A percentile compares a stretch with the other conserved stretches of the same genome.
phyloP scores from a whole-genome alignment of 2,329 filamentous ascomycete species.

The Fusarium oligoseptatum region DNA sequence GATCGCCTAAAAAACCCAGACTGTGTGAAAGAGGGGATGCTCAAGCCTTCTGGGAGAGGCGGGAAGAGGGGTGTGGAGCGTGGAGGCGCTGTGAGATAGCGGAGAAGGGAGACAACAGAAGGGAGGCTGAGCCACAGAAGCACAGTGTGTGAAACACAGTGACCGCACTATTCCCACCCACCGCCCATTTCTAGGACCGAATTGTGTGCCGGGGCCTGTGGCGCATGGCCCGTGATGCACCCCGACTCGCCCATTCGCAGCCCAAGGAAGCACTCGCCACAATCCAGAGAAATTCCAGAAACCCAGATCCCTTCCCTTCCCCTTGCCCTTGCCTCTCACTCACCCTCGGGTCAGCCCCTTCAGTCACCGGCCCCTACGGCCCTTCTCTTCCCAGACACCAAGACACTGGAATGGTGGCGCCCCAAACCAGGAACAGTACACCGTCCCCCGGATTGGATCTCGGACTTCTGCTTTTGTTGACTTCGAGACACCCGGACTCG shows the following conservation, averaged over 20 bases:
- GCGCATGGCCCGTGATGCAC: slow-evolving; percentile 35
- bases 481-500: slow-evolving; percentile 31
- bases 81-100: slow-evolving; percentile 42
- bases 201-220: slow-evolving; percentile 25
- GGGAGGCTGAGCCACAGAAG: slow-evolving; percentile 29
- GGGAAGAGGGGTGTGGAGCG: slow-evolving; percentile 28
- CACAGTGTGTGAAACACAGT: slow-evolving; percentile 23
- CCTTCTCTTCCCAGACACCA: slow-evolving; percentile 19
- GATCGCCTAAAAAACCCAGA: slow-evolving; percentile 42
- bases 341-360: slow-evolving; percentile 10
- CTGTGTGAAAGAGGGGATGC: slow-evolving; percentile 39
- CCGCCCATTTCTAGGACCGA: slow-evolving; percentile 7
- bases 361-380: slow-evolving; percentile 20
- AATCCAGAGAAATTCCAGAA: slow-evolving; percentile 41
- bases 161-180: not conserved
- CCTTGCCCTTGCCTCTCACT: slow-evolving; percentile 9
- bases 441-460: slow-evolving; percentile 9
- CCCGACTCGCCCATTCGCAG: slow-evolving; percentile 31
- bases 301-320: slow-evolving; percentile 25
- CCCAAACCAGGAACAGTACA: slow-evolving; percentile 30
- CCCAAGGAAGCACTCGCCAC: slow-evolving; percentile 39
- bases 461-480: slow-evolving; percentile 34
- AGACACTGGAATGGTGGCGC: slow-evolving; percentile 39
- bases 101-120: slow-evolving; percentile 44
- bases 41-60: slow-evolving; percentile 20